Conservation (phyloP, 352 stramenopile species). For the Pythium utonaiense region DNA sequence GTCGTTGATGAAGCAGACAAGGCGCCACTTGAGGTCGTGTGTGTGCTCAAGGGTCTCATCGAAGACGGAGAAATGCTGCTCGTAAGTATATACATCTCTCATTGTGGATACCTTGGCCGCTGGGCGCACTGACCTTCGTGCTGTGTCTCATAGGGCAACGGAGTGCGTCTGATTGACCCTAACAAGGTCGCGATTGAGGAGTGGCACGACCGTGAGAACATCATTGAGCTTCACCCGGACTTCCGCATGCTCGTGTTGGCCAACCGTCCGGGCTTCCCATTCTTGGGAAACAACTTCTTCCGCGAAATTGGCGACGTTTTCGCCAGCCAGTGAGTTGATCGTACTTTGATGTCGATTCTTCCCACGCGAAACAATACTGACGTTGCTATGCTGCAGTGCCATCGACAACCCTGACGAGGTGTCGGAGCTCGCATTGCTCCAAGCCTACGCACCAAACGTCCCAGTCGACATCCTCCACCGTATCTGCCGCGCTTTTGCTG, state of each 20-base stretch:
- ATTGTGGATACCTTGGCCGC: neutral
- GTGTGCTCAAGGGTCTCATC: slow-evolving; percentile 93
- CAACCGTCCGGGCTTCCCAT: slow-evolving; percentile 96
- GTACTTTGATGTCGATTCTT: neutral
- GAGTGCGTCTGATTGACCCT: slow-evolving; percentile 76
- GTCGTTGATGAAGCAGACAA: slow-evolving; percentile 97
- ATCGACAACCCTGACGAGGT: slow-evolving; percentile 91
- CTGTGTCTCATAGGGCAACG: slow-evolving; percentile 60
- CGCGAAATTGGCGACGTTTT: slow-evolving; percentile 93
- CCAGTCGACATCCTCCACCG: slow-evolving; percentile 67
- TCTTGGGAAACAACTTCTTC: slow-evolving; percentile 97
- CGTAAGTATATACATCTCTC: slow-evolving; percentile 24
- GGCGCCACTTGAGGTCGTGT: slow-evolving; percentile 93
- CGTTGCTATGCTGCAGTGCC: slow-evolving; percentile 34
- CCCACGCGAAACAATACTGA: neutral
- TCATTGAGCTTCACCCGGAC: slow-evolving; percentile 90
- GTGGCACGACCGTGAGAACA: slow-evolving; percentile 61
- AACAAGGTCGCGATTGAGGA: slow-evolving; percentile 62
- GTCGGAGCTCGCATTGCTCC: slow-evolving; percentile 89
- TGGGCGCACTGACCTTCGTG: too few species aligned
- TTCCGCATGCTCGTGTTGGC: slow-evolving; percentile 94
- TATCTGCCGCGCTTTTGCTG: slow-evolving; percentile 86
- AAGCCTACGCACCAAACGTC: slow-evolving; percentile 88
- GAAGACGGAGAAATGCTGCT: slow-evolving; percentile 95
- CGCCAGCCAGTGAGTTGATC: slow-evolving; percentile 74